These are phyloP conservation scores for Trichoderma virens DNA, from an alignment of 495 filamentous ascomycete species.

Conservation along the genomic window DNA sequence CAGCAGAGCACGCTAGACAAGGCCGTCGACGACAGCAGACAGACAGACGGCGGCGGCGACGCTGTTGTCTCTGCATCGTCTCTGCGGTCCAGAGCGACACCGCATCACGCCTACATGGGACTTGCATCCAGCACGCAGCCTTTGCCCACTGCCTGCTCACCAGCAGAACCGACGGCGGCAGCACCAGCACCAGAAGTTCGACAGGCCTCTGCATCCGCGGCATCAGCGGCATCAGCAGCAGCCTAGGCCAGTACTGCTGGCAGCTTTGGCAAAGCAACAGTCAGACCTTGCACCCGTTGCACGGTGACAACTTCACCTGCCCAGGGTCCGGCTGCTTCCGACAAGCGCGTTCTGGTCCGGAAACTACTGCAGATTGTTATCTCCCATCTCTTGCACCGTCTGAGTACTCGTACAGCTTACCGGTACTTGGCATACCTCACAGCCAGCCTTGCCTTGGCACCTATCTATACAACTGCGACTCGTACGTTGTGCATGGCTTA, in stretches of 20 bases:
- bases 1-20: neutral
- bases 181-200: neutral
- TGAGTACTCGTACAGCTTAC: too few relatives aligned
- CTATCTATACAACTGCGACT: too few relatives aligned
- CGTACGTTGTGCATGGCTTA: too few relatives aligned
- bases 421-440: too few relatives aligned
- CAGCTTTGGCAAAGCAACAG: too few relatives aligned
- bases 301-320: neutral
- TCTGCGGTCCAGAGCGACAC: neutral
- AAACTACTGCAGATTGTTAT: too few relatives aligned
- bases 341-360: too few relatives aligned
- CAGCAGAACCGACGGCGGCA: neutral
- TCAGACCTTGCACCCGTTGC: too few relatives aligned
- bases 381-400: too few relatives aligned
- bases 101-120: neutral
- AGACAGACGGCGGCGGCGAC: neutral
- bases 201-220: neutral
- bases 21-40: neutral
- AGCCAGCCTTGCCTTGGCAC: too few relatives aligned
- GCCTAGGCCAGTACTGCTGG: too few relatives aligned
- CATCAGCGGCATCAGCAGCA: neutral
- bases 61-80: neutral
- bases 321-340: neutral
- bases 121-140: neutral
- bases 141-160: neutral